Evolutionary conservation across 164 flowering plant species (phyloP).

Genomic region (Dillenia suffruticosa): DNA sequence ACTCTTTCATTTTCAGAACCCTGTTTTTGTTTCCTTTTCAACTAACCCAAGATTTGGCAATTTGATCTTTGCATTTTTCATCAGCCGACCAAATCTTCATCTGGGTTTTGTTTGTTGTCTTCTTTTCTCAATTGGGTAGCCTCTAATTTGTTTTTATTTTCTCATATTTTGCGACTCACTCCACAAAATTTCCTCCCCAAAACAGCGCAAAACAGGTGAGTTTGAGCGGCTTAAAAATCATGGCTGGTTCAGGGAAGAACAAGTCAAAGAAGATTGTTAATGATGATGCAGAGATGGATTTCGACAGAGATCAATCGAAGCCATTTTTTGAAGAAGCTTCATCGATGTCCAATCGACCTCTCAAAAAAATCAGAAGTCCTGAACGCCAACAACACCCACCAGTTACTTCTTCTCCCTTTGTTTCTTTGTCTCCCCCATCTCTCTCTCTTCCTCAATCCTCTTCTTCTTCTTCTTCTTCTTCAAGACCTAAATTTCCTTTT

Average conservation of each 20-base stretch:
- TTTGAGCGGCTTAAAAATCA: no score
- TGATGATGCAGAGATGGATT: slow-evolving; percentile 12
- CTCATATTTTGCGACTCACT: slow-evolving; percentile 2
- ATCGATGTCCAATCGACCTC: slow-evolving; percentile 41
- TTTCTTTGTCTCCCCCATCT: slow-evolving; percentile 8
- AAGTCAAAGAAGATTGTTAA: slow-evolving; percentile 4
- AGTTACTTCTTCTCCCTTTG: slow-evolving; percentile 8
- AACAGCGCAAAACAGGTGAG: slow-evolving; percentile 14
- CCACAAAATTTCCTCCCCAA: background rate
- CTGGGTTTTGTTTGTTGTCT: slow-evolving; percentile 8
- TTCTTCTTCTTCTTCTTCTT: slow-evolving; percentile 13
- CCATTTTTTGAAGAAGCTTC: slow-evolving; percentile 60
- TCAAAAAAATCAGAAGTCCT: slow-evolving; percentile 68
- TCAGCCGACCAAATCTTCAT: slow-evolving; percentile 12
- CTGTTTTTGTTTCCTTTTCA: no score
- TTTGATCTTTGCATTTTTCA: background rate
- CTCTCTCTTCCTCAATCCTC: slow-evolving; percentile 1
- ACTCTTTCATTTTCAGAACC: no score
- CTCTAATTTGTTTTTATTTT: slow-evolving; percentile 6
- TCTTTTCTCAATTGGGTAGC: slow-evolving; percentile 5
- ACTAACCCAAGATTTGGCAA: background rate
- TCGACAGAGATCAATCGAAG: slow-evolving; percentile 38
- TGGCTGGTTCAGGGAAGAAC: slow-evolving; percentile 15
- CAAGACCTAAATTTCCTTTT: slow-evolving; percentile 55
- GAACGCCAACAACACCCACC: slow-evolving; percentile 27